Percentiles rank a stretch among this genome's conserved stretches.
Conservation (phyloP, 257 asterid genomes). For the Solanum ossicruentum region DNA sequence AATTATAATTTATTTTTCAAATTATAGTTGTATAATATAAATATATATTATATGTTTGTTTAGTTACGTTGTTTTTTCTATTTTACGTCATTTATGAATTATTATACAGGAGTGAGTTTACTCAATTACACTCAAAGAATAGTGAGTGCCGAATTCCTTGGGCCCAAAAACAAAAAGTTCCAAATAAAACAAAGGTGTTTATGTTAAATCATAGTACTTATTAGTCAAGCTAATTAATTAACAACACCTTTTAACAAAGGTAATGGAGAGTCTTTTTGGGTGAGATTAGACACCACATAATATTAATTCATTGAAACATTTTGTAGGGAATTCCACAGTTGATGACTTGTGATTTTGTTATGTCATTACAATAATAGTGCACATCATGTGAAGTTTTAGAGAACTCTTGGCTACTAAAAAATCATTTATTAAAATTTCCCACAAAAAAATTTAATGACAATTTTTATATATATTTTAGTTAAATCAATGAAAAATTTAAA, state of each 20-base stretch:
- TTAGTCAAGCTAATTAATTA: not conserved
- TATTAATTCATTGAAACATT: not conserved
- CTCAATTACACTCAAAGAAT: not conserved
- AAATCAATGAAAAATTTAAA: no score
- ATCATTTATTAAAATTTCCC: no score
- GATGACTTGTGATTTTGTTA: not conserved
- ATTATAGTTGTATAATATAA: no score
- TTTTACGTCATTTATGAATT: no score
- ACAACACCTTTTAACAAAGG: not conserved
- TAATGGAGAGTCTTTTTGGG: not conserved
- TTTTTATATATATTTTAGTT: no score
- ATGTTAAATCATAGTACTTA: no score
- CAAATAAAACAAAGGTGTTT: not conserved
- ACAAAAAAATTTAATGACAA: no score
- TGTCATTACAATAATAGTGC: not conserved
- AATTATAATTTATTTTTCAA: no score
- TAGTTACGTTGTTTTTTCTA: no score
- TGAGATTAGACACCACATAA: not conserved
- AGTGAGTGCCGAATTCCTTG: accelerated
- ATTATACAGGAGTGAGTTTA: no score
- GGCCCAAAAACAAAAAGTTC: not conserved
- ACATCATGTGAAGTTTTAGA: not conserved
- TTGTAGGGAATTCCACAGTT: not conserved
- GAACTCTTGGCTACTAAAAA: no score
- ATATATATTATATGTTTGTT: no score